A percentile compares a stretch with the other conserved stretches of the same genome.
Evolutionary conservation across 169 alveolate species (phyloP).

Genomic region (Eimeria necatrix): DNA sequence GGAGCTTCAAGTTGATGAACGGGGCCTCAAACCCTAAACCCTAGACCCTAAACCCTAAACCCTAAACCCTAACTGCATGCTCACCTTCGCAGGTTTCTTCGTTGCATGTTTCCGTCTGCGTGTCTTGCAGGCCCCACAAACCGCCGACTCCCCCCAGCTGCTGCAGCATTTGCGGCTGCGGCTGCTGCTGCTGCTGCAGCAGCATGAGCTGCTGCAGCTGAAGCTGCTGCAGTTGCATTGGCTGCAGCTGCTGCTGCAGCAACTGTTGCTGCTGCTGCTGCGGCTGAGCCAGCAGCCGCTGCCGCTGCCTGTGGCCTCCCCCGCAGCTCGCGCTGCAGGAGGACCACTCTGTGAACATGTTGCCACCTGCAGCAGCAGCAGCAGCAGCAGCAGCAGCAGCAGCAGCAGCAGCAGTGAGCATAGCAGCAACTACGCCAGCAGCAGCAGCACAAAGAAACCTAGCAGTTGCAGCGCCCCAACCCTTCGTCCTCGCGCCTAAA

Average conservation of each 20-base stretch:
- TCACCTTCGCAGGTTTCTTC: background rate
- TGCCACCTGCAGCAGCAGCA: conserved; percentile 11
- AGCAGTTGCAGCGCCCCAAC: too few relatives aligned
- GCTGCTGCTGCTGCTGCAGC: background rate
- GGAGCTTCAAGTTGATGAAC: too few relatives aligned
- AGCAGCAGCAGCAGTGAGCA: too few relatives aligned
- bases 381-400: background rate
- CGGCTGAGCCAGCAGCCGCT: conserved; percentile 3
- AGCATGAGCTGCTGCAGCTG: conserved; percentile 10
- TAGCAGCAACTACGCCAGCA: too few relatives aligned
- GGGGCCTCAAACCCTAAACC: background rate
- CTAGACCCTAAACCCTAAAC: background rate
- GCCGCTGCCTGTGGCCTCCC: conserved; percentile 16
- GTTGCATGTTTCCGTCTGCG: conserved; percentile 3
- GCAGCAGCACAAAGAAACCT: too few relatives aligned
- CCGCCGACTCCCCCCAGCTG: background rate
- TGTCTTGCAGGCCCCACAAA: background rate
- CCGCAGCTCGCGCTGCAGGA: conserved; percentile 30
- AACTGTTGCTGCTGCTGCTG: background rate
- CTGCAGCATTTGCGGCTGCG: background rate
- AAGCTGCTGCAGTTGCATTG: background rate
- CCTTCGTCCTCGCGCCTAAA: too few relatives aligned
- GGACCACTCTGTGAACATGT: background rate
- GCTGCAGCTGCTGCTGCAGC: background rate
- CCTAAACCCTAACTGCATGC: conserved; percentile 4